Percentiles rank a stretch among this genome's conserved stretches.
Conservation (phyloP, 768 basidiomycete species). For the Pleurotus tuoliensis region DNA sequence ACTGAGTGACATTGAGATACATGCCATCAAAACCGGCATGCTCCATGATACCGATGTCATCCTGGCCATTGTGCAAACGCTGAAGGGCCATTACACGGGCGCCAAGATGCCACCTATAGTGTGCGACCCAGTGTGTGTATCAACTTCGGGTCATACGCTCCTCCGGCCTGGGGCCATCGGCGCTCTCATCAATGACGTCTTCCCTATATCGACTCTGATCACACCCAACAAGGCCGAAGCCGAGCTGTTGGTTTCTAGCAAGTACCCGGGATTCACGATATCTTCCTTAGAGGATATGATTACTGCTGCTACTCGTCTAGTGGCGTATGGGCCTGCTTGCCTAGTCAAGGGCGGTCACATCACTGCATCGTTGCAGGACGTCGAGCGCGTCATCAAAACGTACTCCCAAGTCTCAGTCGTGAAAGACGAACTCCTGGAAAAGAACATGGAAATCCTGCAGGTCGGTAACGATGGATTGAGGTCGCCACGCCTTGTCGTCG, state of each 20-base stretch:
- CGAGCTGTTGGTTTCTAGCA: slow-evolving; percentile 54
- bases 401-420: slow-evolving; percentile 33
- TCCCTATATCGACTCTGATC: slow-evolving; percentile 68
- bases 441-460: slow-evolving; percentile 65
- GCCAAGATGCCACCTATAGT: slow-evolving; percentile 50
- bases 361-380: slow-evolving; percentile 37
- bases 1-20: slow-evolving; percentile 64
- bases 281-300: slow-evolving; percentile 57
- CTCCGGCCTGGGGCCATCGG: slow-evolving; percentile 64
- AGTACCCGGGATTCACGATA: slow-evolving; percentile 27
- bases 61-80: slow-evolving; percentile 43
- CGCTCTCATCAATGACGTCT: slow-evolving; percentile 54
- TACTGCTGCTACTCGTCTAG: slow-evolving; percentile 44
- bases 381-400: slow-evolving; percentile 27
- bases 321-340: slow-evolving; percentile 49
- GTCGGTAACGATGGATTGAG: slow-evolving; percentile 15
- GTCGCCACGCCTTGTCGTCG: slow-evolving; percentile 48
- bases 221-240: slow-evolving; percentile 88
- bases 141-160: slow-evolving; percentile 82
- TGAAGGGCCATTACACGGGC: slow-evolving; percentile 37
- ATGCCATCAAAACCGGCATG: slow-evolving; percentile 90
- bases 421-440: slow-evolving; percentile 40
- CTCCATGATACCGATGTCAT: slow-evolving; percentile 59
- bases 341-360: slow-evolving; percentile 88
- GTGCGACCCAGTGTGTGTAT: slow-evolving; percentile 89